These are phyloP conservation scores for Evansstolkia leycettana DNA, from an alignment of 495 filamentous ascomycete genomes.

Conservation along the genomic window DNA sequence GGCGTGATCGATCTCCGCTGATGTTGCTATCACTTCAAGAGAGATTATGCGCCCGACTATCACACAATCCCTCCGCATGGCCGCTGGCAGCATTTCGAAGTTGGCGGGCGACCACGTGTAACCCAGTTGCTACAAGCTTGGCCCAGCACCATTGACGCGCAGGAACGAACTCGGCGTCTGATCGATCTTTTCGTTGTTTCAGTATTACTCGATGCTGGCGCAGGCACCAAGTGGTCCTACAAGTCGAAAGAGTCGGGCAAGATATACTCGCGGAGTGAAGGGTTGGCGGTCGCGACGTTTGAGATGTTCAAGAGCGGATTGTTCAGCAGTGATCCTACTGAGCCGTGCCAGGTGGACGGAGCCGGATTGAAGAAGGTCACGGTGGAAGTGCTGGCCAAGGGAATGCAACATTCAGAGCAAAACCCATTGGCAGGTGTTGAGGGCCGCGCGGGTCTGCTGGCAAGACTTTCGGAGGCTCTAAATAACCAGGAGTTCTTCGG, in stretches of 20 bases:
- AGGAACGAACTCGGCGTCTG: constrained; percentile 50
- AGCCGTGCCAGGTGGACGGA: constrained; percentile 85
- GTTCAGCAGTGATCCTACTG: constrained; percentile 70
- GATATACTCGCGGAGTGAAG: constrained; percentile 76
- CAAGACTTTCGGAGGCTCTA: constrained; percentile 63
- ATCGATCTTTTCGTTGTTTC: constrained; percentile 60
- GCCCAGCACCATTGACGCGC: constrained; percentile 46
- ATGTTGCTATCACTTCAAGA: constrained; percentile 30
- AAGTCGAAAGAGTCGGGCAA: constrained; percentile 83
- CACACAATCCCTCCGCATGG: constrained; percentile 63
- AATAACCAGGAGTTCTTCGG: constrained; percentile 80
- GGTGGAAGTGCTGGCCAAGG: constrained; percentile 59
- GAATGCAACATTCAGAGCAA: constrained; percentile 67
- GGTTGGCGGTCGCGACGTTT: constrained; percentile 82
- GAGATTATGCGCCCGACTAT: constrained; percentile 83
- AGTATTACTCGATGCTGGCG: constrained; percentile 56
- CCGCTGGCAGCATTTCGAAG: constrained; percentile 62
- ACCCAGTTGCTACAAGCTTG: constrained; percentile 53
- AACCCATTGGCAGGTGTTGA: constrained; percentile 85
- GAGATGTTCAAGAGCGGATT: constrained; percentile 97
- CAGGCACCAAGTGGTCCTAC: constrained; percentile 63
- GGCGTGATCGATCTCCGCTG: too few relatives aligned
- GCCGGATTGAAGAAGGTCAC: constrained; percentile 65
- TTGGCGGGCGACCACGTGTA: constrained; percentile 53
- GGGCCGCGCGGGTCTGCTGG: constrained; percentile 70